phyloP scores from a whole-genome alignment of 2,329 filamentous ascomycete species.

The Diaporthe sp. region DNA sequence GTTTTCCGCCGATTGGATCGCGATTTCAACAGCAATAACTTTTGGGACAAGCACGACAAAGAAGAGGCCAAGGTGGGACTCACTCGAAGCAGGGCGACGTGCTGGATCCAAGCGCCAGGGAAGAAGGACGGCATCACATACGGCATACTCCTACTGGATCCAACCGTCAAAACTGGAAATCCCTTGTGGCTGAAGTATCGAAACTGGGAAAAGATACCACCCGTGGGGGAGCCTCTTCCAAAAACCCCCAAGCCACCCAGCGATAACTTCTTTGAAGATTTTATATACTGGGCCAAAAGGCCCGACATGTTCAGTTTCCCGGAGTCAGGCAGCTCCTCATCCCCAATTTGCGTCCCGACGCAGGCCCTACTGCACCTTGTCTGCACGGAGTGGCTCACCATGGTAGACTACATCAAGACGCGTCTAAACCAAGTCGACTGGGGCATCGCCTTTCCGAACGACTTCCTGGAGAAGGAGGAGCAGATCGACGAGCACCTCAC shows the following conservation, averaged over 20 bases:
- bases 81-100: conserved; percentile 40
- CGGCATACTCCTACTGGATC: conserved; percentile 29
- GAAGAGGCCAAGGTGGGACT: conserved; percentile 35
- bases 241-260: not conserved
- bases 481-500: conserved; percentile 38
- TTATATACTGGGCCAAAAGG: conserved; percentile 41
- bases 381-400: conserved; percentile 42
- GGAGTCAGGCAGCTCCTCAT: conserved; percentile 1
- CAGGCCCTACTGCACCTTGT: conserved; percentile 41
- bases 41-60: conserved; percentile 37
- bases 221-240: conserved; percentile 1
- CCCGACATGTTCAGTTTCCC: conserved; percentile 32
- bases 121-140: conserved; percentile 34
- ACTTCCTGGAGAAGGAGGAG: conserved; percentile 38
- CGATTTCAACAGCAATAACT: conserved; percentile 39
- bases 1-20: conserved; percentile 39
- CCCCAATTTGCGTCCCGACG: conserved; percentile 36
- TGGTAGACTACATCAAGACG: conserved; percentile 43
- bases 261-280: conserved; percentile 39
- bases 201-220: conserved; percentile 35
- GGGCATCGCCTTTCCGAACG: conserved; percentile 40
- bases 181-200: conserved; percentile 42
- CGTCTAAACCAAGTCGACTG: conserved; percentile 42
- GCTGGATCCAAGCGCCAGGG: conserved; percentile 38
- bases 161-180: conserved; percentile 26